A percentile compares a stretch with the other conserved stretches of the same genome.
These are phyloP conservation scores for Leccinum sublutescens DNA, from an alignment of 768 basidiomycete genomes.

Conservation along the genomic window DNA sequence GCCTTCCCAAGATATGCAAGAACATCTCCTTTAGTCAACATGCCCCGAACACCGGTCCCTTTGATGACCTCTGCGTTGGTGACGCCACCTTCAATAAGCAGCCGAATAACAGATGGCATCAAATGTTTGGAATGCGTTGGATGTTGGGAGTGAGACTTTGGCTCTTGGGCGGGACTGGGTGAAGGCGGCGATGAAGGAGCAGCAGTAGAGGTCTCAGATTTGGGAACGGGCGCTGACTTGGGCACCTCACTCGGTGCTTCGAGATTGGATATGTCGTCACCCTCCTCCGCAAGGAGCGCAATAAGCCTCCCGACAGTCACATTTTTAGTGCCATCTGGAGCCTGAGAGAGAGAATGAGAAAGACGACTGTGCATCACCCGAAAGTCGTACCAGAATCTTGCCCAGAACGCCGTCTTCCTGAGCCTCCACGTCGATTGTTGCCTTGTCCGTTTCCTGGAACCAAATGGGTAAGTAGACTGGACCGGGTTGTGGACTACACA, in stretches of 20 bases:
- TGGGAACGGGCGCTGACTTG: constrained; percentile 12
- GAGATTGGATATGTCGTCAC: constrained; percentile 89
- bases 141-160: constrained; percentile 36
- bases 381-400: constrained; percentile 77
- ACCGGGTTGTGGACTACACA: constrained; percentile 37
- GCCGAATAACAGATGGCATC: constrained; percentile 87
- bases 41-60: constrained; percentile 88
- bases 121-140: constrained; percentile 63
- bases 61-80: constrained; percentile 65
- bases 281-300: constrained; percentile 92
- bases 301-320: constrained; percentile 87
- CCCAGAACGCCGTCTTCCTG: constrained; percentile 95
- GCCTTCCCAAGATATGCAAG: constrained; percentile 84
- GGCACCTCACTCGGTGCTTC: constrained; percentile 41
- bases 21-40: constrained; percentile 96
- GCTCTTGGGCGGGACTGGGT: constrained; percentile 23
- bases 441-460: constrained; percentile 86
- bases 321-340: constrained; percentile 76
- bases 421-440: constrained; percentile 97
- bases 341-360: constrained; percentile 39
- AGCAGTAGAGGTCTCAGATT: constrained; percentile 25
- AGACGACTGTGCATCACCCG: not conserved
- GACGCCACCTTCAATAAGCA: constrained; percentile 60
- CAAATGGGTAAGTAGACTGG: not conserved
- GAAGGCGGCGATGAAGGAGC: constrained; percentile 17